Evolutionary conservation across 106 monocot species (phyloP).

Genomic region (Dendrobium huoshanense): DNA sequence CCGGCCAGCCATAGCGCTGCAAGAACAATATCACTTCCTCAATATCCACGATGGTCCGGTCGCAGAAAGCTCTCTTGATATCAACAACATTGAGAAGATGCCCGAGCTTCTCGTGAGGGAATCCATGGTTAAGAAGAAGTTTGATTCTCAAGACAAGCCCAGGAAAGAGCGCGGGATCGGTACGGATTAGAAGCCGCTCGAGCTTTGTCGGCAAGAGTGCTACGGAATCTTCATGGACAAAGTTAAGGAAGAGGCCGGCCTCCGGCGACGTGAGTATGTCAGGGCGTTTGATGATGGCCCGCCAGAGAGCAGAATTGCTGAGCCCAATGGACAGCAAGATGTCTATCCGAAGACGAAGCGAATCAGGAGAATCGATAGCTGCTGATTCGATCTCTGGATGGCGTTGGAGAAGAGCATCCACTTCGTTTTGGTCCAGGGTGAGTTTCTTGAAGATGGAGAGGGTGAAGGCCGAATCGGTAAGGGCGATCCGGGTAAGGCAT

Average conservation of each 20-base stretch:
- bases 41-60: constrained; percentile 22
- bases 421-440: not conserved
- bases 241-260: constrained; percentile 22
- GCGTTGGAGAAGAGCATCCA: constrained; percentile 10
- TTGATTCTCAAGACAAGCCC: constrained; percentile 12
- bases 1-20: constrained; percentile 22
- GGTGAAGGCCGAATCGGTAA: not conserved
- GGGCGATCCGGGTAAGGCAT: not conserved
- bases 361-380: constrained; percentile 6
- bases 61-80: constrained; percentile 43
- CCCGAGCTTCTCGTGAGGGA: constrained; percentile 41
- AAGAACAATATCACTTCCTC: constrained; percentile 39
- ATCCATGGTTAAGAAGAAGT: constrained; percentile 24
- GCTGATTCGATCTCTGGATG: constrained; percentile 19
- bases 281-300: constrained; percentile 22
- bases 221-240: constrained; percentile 11
- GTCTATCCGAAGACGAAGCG: constrained; percentile 26
- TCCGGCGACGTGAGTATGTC: constrained; percentile 33
- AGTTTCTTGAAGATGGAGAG: not conserved
- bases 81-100: constrained; percentile 40
- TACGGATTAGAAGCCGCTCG: constrained; percentile 27
- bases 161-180: constrained; percentile 13
- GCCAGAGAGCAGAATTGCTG: constrained; percentile 13
- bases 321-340: constrained; percentile 24
- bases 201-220: constrained; percentile 38